Evolutionary conservation across 192 early-diverging fungal species (phyloP).

Genomic region (Umbelopsis sp.): DNA sequence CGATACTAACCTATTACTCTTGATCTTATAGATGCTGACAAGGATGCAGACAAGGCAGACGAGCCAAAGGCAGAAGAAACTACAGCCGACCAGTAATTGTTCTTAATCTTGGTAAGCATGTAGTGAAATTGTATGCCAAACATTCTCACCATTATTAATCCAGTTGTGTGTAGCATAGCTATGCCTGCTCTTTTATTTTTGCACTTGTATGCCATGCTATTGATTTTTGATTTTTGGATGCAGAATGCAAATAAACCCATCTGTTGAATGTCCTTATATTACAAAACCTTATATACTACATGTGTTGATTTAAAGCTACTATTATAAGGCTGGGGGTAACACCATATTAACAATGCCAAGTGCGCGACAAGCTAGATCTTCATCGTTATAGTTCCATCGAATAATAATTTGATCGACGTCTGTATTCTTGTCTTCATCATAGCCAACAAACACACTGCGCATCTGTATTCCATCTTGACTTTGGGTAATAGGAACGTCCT

Average conservation of each 20-base stretch:
- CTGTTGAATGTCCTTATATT: conserved; percentile 9
- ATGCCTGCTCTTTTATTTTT: conserved; percentile 20
- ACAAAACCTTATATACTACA: neutral
- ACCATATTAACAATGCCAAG: conserved; percentile 53
- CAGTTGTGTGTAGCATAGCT: neutral
- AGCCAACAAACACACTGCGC: conserved; percentile 16
- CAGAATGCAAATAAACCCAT: conserved; percentile 20
- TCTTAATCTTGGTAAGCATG: conserved; percentile 11
- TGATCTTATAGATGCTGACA: conserved; percentile 17
- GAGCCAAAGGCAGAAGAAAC: conserved; percentile 14
- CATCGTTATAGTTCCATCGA: conserved; percentile 68
- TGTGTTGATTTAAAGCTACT: neutral
- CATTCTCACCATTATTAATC: neutral
- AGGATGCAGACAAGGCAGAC: conserved; percentile 16
- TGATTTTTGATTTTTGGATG: conserved; percentile 17
- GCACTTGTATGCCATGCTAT: conserved; percentile 17
- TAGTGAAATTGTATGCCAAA: neutral
- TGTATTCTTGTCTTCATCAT: conserved; percentile 22
- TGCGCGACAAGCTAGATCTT: conserved; percentile 63
- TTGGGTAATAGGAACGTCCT: conserved; percentile 7
- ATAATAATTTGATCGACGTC: conserved; percentile 45
- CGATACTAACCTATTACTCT: neutral
- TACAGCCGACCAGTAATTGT: conserved; percentile 9
- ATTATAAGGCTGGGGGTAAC: neutral
- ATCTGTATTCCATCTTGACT: neutral